phyloP scores from a whole-genome alignment of 2,329 filamentous ascomycete genomes.

The Aspergillus vadensis region DNA sequence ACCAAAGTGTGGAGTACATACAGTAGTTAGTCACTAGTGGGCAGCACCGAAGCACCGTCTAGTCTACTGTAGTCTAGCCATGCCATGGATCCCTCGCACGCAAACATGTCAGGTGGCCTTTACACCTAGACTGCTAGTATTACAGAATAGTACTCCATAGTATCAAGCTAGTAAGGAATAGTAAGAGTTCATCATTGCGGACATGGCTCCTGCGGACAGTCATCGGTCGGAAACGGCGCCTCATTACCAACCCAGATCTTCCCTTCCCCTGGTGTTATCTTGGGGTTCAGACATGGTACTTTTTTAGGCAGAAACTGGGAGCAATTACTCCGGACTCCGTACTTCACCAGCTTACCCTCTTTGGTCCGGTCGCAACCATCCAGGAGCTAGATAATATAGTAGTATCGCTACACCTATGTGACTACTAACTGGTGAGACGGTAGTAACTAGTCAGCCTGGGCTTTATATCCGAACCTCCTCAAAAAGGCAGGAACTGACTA shows the following conservation, averaged over 20 bases:
- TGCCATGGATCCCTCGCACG: too few relatives aligned
- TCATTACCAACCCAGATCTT: neutral
- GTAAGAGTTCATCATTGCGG: too few relatives aligned
- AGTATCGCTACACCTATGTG: too few relatives aligned
- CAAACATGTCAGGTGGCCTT: neutral
- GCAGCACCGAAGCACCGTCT: neutral
- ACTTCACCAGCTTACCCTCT: neutral
- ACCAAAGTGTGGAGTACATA: constrained; percentile 6
- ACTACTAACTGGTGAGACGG: neutral
- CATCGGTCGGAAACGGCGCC: neutral
- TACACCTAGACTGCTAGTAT: too few relatives aligned
- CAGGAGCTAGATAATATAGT: too few relatives aligned
- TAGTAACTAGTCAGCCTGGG: neutral
- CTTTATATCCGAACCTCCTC: neutral
- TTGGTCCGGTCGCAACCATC: neutral
- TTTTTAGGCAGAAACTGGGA: neutral
- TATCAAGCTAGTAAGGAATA: too few relatives aligned
- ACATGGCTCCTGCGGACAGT: too few relatives aligned
- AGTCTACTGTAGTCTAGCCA: neutral
- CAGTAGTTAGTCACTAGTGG: neutral
- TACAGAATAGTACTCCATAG: too few relatives aligned
- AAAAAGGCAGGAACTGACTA: neutral
- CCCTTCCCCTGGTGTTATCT: neutral
- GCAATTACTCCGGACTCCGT: neutral
- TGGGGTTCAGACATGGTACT: neutral